phyloP scores from a whole-genome alignment of 2,329 filamentous ascomycete species.

The Fusarium coffeatum region DNA sequence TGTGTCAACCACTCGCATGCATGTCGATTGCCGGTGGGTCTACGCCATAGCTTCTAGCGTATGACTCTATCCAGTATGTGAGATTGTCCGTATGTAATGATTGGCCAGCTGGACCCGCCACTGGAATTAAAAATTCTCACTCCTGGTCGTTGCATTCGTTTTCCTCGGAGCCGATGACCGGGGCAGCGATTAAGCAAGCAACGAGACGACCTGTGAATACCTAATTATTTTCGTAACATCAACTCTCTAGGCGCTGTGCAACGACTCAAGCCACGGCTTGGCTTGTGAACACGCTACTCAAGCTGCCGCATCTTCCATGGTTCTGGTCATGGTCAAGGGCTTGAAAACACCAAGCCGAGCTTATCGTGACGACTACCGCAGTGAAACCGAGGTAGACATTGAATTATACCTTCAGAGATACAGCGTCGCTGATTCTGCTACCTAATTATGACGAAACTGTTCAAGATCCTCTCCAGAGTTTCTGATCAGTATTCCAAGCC shows the following conservation, averaged over 20 bases:
- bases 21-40: slow-evolving; percentile 40
- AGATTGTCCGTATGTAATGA: slow-evolving; percentile 26
- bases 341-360: background rate
- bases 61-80: slow-evolving; percentile 39
- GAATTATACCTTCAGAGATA: background rate
- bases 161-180: slow-evolving; percentile 43
- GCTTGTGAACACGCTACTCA: slow-evolving; percentile 9
- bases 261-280: slow-evolving; percentile 23
- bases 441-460: background rate
- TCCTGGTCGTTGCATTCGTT: slow-evolving; percentile 17
- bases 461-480: background rate
- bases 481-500: background rate
- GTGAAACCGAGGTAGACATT: background rate
- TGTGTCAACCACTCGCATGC: slow-evolving; percentile 18
- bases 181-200: slow-evolving; percentile 12
- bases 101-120: slow-evolving; percentile 37
- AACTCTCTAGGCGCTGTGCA: slow-evolving; percentile 23
- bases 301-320: background rate
- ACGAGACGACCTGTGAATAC: slow-evolving; percentile 8
- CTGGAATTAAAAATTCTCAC: slow-evolving; percentile 42
- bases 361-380: background rate
- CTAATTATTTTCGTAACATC: slow-evolving; percentile 37
- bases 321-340: background rate
- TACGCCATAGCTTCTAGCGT: slow-evolving; percentile 26
- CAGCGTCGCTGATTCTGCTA: background rate